These are phyloP conservation scores for Exophiala phaeomuriformis DNA, from an alignment of 2,329 filamentous ascomycete genomes.

Conservation along the genomic window DNA sequence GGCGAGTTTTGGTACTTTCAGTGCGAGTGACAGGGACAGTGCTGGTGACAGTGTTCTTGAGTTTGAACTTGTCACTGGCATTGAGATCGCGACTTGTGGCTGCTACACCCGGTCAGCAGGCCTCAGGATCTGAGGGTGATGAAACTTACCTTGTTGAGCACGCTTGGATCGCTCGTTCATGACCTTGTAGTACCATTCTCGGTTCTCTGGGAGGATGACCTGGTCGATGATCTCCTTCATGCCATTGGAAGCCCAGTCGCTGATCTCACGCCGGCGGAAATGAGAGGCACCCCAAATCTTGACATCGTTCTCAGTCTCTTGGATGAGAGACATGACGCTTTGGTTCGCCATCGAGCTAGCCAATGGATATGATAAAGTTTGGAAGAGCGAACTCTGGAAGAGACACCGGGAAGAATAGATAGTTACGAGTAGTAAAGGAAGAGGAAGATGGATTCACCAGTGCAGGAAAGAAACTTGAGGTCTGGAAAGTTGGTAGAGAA, in stretches of 20 bases:
- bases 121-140: neutral
- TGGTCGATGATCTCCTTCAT: slow-evolving; percentile 3
- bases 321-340: slow-evolving; percentile 1
- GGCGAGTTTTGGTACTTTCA: neutral
- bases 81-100: neutral
- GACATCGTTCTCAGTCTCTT: neutral
- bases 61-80: too few relatives aligned
- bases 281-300: neutral
- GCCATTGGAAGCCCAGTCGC: neutral
- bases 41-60: too few relatives aligned
- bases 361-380: neutral
- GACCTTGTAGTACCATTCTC: neutral
- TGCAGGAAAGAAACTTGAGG: neutral
- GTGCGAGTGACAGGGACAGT: too few relatives aligned
- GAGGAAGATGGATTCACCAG: neutral
- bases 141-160: neutral
- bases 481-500: neutral
- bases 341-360: neutral
- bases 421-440: neutral
- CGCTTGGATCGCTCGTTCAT: neutral
- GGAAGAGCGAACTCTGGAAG: neutral
- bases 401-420: neutral
- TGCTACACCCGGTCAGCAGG: neutral
- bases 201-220: neutral
- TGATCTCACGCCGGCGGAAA: neutral